Evolutionary conservation across 371 early-diverging fungal genomes (phyloP), one percentile per base, ranked within the genome.

Genomic region (Mortierella sp.): DNA sequence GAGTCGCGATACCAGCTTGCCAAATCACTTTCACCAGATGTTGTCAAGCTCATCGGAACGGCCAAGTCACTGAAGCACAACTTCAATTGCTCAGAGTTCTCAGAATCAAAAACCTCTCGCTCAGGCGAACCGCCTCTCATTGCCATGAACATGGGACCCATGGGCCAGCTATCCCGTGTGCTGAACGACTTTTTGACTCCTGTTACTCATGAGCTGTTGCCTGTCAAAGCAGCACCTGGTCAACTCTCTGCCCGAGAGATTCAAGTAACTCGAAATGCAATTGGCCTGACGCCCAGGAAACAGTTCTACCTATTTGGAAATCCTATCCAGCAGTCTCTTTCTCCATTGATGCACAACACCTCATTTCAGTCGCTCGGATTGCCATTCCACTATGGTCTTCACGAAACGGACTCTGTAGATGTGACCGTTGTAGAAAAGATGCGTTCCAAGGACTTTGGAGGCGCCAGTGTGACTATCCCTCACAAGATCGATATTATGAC

Each of bases 381-480:
- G 61, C 97, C 97, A 12, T 86, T 95, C 83, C 51, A 82, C 14
- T 97, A 97, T 79, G 83, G 83, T 19, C 85, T 96, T 28, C 84
- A 85, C 26, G 95, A 95, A 79, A 90, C 92, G 4, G 85, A 85
- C n/a, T 83, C 88, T 64, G 87, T 92, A 15, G 72, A 75, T 23
- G 70, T 74, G 7, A 84, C 85, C 48, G 85, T 91, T 18, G 84
- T 88, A 43, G 88, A 88, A 55, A 86, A 90, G 61, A 61, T 91
- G 16, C 81, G 83, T 0, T 84, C 82, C n/a, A 64, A 87, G 0
- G 83, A 85, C 23, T 97, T 98, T 89, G 97, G 97, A 57, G 99
- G 99, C 60, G 96, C 96, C 0, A 93, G 94, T 28, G 95, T 98
- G 5, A 99, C 99, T 1, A 98, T 98, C 61, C 99, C 99, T 45